Evolutionary conservation across 306 rosid genomes (phyloP).

Genomic region (Quercus mongolica): DNA sequence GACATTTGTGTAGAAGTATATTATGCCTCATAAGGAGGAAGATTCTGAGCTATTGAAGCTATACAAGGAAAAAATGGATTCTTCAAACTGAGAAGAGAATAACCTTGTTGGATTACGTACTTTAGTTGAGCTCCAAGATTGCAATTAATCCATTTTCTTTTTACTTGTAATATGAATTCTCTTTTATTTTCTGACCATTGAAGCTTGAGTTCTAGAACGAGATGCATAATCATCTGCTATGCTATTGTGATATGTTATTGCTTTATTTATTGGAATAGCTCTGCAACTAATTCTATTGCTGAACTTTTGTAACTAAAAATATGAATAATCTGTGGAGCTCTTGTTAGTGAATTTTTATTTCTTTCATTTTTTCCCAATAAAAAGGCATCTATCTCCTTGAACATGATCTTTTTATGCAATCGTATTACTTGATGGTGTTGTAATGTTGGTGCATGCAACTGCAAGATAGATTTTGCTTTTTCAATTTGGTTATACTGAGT

Average conservation of each 20-base stretch:
- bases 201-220: too few species aligned
- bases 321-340: background rate
- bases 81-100: background rate
- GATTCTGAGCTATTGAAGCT: slow-evolving; percentile 27
- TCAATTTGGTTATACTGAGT: too few species aligned
- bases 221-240: too few species aligned
- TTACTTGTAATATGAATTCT: too few species aligned
- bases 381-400: background rate
- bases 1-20: slow-evolving; percentile 21
- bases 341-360: background rate
- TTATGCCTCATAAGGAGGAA: slow-evolving; percentile 22
- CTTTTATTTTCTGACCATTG: too few species aligned
- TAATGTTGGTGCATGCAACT: background rate
- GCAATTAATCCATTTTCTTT: background rate
- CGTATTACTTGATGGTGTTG: background rate
- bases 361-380: background rate
- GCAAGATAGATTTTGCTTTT: too few species aligned
- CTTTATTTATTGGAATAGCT: background rate
- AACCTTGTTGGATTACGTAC: background rate
- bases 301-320: background rate
- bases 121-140: background rate
- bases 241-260: background rate
- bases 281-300: background rate
- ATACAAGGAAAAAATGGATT: slow-evolving; percentile 15
- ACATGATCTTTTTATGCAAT: background rate